These are phyloP conservation scores for Celoporthe dispersa DNA, from an alignment of 2,329 filamentous ascomycete genomes.

Conservation along the genomic window DNA sequence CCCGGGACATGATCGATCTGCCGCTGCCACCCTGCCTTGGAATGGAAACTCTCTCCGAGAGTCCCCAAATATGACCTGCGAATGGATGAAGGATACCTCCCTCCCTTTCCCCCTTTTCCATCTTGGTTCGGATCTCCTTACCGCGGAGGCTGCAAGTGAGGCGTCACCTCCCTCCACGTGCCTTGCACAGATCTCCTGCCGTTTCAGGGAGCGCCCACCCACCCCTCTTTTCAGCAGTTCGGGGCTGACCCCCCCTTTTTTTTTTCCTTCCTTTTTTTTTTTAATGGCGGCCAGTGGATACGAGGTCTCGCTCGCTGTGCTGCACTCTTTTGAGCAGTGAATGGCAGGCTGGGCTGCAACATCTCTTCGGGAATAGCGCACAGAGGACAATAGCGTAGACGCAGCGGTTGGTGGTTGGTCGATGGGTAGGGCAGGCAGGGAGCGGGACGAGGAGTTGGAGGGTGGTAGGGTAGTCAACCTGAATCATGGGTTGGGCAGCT, in stretches of 20 bases:
- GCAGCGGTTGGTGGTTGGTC: background rate
- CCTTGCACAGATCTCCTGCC: slow-evolving; percentile 18
- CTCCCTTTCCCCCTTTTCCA: background rate
- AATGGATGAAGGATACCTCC: background rate
- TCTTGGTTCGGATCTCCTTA: slow-evolving; percentile 27
- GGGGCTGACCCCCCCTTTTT: background rate
- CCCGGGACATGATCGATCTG: background rate
- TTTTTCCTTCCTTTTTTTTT: background rate
- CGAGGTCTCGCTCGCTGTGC: background rate
- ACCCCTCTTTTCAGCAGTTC: background rate
- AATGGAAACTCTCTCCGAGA: background rate
- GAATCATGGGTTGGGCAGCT: slow-evolving; percentile 21
- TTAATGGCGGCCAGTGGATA: slow-evolving; percentile 2
- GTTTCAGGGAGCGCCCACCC: background rate
- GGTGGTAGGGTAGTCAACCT: background rate
- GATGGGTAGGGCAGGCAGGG: slow-evolving; percentile 5
- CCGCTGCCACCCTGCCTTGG: background rate
- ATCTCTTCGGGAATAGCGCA: background rate
- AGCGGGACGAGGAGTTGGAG: background rate
- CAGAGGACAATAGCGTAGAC: background rate
- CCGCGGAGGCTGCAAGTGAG: slow-evolving; percentile 25
- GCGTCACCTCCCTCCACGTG: slow-evolving; percentile 22
- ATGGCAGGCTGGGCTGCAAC: slow-evolving; percentile 16
- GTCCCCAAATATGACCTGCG: background rate
- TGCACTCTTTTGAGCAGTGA: slow-evolving; percentile 1